Conservation (phyloP, 257 asterid genomes). For the Solanum rostratum region DNA sequence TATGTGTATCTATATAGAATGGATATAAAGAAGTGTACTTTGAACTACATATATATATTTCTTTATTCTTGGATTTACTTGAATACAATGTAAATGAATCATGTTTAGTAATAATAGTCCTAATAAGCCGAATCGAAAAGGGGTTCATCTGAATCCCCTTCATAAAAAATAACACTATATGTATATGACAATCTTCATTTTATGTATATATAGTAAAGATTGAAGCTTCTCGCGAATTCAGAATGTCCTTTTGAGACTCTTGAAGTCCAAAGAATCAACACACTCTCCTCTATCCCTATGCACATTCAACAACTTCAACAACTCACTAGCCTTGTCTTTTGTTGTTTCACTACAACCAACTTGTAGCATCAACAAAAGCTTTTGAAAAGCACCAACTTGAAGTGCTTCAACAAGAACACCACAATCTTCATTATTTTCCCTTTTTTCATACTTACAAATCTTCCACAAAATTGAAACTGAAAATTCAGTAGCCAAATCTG, state of each 20-base stretch:
- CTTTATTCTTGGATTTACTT: background rate
- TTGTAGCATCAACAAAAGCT: slow-evolving; percentile 36
- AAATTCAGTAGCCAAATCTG: slow-evolving; percentile 38
- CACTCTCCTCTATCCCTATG: slow-evolving; percentile 22
- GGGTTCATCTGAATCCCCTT: background rate
- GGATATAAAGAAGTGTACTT: background rate
- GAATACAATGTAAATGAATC: background rate
- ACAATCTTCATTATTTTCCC: background rate
- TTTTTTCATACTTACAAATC: slow-evolving; percentile 7
- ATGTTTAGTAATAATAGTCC: background rate
- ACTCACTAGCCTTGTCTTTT: slow-evolving; percentile 34
- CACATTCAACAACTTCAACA: slow-evolving; percentile 35
- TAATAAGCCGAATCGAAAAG: background rate
- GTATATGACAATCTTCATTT: too few species aligned
- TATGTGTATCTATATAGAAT: background rate
- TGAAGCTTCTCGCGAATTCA: too few species aligned
- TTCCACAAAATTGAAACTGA: slow-evolving; percentile 37
- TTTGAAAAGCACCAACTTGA: slow-evolving; percentile 44
- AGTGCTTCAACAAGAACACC: slow-evolving; percentile 23
- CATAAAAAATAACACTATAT: background rate
- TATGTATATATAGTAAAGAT: background rate
- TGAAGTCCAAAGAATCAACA: slow-evolving; percentile 38
- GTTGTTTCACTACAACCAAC: slow-evolving; percentile 32
- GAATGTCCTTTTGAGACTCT: slow-evolving; percentile 30
- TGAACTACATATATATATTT: background rate